Base-by-base conservation (phyloP, 305 asterid species). In the Petunia hybrid region DNA sequence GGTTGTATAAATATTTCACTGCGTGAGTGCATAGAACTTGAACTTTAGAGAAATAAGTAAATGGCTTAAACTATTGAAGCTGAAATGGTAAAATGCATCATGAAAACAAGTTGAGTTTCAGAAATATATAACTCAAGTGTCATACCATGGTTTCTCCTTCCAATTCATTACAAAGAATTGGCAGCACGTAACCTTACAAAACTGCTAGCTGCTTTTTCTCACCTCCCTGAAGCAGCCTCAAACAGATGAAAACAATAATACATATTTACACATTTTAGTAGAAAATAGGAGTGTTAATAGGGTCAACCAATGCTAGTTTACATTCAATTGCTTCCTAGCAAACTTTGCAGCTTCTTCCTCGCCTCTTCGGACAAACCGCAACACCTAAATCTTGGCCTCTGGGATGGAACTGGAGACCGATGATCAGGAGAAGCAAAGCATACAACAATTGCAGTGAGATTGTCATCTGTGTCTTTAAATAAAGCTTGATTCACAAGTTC, bases 281-380 rank as follows among this genome's bases (percentile, higher is more conserved):
- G 10, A 57, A 60, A 39, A 6, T 57, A 14, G 31, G 31, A 22
- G 31, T 22, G 1, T 40, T 14, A 9, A 10, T 22, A 35, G 22
- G 40, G 36, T 14, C 60, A 39, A 31, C 22, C 53, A 77, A 80
- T 39, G 43, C 6, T n/a, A 63, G 9, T 71, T 36, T 61, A 14
- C 85, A 71, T 68, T 92, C 88, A 89, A 84, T 89, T 85, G 79
- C 89, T 88, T 83, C 90, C 91, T 41, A 91, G 77, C 14, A 89
- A 84, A 85, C 91, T 88, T 64, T 87, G 87, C 81, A 92, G 80
- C 88, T 82, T 88, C 73, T 75, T 84, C 13, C 86, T 81, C 12
- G 89, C 88, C 46, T 84, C 91, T 56, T 84, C 91, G 4, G 89
- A 86, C 86, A 88, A 77, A 65, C 78, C 85, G 68, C 61, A 51